Percentiles rank a stretch among this genome's conserved stretches.
phyloP scores from a whole-genome alignment of 148 eudicot genomes.

The Chenopodium album region DNA sequence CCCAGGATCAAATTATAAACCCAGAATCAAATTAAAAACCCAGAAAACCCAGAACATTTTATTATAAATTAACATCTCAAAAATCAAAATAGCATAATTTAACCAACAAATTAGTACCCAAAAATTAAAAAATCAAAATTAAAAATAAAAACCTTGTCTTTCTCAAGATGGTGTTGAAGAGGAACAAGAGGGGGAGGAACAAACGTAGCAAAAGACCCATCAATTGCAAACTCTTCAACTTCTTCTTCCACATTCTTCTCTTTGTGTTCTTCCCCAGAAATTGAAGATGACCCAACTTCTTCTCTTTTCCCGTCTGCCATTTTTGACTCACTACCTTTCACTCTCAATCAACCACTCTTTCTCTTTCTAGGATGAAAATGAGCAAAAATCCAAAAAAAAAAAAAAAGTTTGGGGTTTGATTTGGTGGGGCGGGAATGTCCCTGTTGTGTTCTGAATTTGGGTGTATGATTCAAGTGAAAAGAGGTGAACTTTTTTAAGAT shows the following conservation, averaged over 20 bases:
- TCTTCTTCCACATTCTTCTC: not conserved
- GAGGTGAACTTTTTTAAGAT: too few species aligned
- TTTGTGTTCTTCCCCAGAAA: constrained; percentile 6
- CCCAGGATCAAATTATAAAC: not conserved
- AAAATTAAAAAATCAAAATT: not conserved
- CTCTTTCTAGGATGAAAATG: not conserved
- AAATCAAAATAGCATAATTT: not conserved
- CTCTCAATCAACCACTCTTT: not conserved
- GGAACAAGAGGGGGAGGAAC: constrained; percentile 68
- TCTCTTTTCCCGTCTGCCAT: constrained; percentile 22
- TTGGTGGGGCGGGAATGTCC: not conserved
- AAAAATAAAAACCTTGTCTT: constrained; percentile 51
- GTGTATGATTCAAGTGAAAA: not conserved
- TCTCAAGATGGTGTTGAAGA: constrained; percentile 60
- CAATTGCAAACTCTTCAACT: constrained; percentile 12
- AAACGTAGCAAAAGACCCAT: constrained; percentile 35
- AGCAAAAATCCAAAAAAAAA: too few species aligned
- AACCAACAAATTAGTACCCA: not conserved
- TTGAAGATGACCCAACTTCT: constrained; percentile 34
- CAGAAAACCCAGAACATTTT: not conserved
- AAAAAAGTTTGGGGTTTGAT: not conserved
- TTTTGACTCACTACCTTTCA: not conserved
- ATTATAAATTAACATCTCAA: too few species aligned
- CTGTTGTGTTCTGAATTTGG: not conserved
- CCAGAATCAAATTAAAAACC: constrained; percentile 5